phyloP scores from a whole-genome alignment of 331 rosid species.

The Rhamnella rubrinervis region DNA sequence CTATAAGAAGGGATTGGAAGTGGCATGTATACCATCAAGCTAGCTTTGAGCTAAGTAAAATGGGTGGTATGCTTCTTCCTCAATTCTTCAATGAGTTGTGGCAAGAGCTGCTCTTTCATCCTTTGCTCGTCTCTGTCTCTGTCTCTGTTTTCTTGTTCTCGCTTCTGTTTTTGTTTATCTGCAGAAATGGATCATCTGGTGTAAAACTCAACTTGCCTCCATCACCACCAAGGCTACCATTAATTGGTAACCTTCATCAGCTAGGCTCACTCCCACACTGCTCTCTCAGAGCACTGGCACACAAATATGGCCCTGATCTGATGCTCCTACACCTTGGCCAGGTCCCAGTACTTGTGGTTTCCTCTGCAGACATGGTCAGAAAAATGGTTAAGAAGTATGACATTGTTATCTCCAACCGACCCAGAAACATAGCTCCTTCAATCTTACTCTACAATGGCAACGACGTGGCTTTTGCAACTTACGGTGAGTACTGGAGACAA shows the following conservation, averaged over 20 bases:
- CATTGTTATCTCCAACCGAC: neutral
- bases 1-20: no score
- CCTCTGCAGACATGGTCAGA: neutral
- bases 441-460: neutral
- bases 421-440: neutral
- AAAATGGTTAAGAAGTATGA: constrained; percentile 5
- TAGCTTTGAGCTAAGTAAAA: no score
- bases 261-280: constrained; percentile 30
- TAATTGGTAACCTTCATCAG: constrained; percentile 46
- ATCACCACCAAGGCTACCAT: constrained; percentile 43
- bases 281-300: neutral
- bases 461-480: constrained; percentile 2
- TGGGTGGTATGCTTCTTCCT: no score
- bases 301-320: constrained; percentile 2
- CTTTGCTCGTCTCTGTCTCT: no score
- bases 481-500: constrained; percentile 17
- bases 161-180: no score
- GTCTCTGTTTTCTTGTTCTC: no score
- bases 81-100: no score
- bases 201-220: constrained; percentile 5
- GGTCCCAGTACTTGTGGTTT: constrained; percentile 8
- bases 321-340: constrained; percentile 15
- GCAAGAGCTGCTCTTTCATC: no score
- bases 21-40: no score
- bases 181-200: neutral